A percentile compares a stretch with the other conserved stretches of the same genome.
These are phyloP conservation scores for Xylaria sp. DNA, from an alignment of 2,329 filamentous ascomycete genomes.

Conservation along the genomic window DNA sequence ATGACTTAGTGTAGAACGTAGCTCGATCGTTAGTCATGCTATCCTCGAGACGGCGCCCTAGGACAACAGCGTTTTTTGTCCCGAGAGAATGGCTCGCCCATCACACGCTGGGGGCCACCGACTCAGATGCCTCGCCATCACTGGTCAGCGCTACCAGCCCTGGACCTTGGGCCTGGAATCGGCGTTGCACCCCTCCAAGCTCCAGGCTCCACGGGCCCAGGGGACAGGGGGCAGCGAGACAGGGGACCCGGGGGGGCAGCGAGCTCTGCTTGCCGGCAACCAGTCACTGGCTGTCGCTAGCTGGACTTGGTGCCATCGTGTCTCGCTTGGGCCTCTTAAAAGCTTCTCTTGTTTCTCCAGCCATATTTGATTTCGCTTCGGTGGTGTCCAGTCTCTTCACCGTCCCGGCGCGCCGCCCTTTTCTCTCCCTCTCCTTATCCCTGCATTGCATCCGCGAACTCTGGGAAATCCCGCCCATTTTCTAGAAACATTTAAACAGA, in stretches of 20 bases:
- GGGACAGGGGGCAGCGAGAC: no score
- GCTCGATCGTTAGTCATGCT: no score
- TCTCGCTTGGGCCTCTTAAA: constrained; percentile 22
- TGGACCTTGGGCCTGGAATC: constrained; percentile 25
- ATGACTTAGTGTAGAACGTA: no score
- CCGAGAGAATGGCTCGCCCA: constrained; percentile 31
- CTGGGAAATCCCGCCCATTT: constrained; percentile 20
- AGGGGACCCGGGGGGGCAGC: background rate
- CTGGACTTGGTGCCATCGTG: constrained; percentile 22
- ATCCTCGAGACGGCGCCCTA: no score
- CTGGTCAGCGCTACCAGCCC: constrained; percentile 22
- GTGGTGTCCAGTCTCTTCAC: constrained; percentile 16
- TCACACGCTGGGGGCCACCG: constrained; percentile 20
- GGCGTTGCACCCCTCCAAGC: constrained; percentile 14
- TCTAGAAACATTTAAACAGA: constrained; percentile 21
- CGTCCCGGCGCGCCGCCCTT: constrained; percentile 13
- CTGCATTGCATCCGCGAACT: constrained; percentile 2
- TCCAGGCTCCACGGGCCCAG: background rate
- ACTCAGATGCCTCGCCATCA: constrained; percentile 9
- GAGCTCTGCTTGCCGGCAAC: constrained; percentile 23
- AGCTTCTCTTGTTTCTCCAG: constrained; percentile 15
- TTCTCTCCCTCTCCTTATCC: constrained; percentile 7
- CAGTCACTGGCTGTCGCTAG: constrained; percentile 11
- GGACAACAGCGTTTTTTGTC: constrained; percentile 13
- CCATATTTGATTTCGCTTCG: constrained; percentile 22